Percentiles rank a stretch among this genome's conserved stretches.
These are phyloP conservation scores for Simmondsia chinensis DNA, from an alignment of 148 eudicot species.

Conservation along the genomic window DNA sequence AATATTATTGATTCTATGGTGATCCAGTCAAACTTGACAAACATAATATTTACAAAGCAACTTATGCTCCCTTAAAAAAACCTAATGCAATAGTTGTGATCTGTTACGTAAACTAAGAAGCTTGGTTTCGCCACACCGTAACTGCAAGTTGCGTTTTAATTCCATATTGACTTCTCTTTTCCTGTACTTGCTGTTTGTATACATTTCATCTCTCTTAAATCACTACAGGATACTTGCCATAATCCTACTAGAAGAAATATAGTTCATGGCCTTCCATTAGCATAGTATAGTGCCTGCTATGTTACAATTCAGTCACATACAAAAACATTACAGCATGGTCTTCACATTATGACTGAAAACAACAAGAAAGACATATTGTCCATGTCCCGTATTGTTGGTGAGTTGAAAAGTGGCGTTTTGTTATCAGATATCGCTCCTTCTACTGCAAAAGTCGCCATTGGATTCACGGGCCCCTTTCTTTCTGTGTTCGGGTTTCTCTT, in stretches of 20 bases:
- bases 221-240: slow-evolving; percentile 20
- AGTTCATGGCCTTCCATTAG: slow-evolving; percentile 3
- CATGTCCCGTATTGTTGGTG: slow-evolving; percentile 9
- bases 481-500: slow-evolving; percentile 78
- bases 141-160: too few species aligned
- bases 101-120: too few species aligned
- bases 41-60: too few species aligned
- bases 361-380: background rate
- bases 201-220: too few species aligned
- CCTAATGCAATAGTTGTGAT: too few species aligned
- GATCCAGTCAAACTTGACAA: too few species aligned
- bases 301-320: slow-evolving; percentile 8
- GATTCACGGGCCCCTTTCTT: slow-evolving; percentile 68
- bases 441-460: slow-evolving; percentile 63
- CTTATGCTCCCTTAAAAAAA: too few species aligned
- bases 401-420: slow-evolving; percentile 21
- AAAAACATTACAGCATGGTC: slow-evolving; percentile 14
- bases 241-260: slow-evolving; percentile 15
- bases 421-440: slow-evolving; percentile 70
- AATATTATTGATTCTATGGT: too few species aligned
- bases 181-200: too few species aligned
- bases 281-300: slow-evolving; percentile 18
- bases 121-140: too few species aligned
- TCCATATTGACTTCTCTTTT: too few species aligned
- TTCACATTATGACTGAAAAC: slow-evolving; percentile 5